Conservation (phyloP, 352 stramenopile genomes). For the Halophytophthora batemanensis region DNA sequence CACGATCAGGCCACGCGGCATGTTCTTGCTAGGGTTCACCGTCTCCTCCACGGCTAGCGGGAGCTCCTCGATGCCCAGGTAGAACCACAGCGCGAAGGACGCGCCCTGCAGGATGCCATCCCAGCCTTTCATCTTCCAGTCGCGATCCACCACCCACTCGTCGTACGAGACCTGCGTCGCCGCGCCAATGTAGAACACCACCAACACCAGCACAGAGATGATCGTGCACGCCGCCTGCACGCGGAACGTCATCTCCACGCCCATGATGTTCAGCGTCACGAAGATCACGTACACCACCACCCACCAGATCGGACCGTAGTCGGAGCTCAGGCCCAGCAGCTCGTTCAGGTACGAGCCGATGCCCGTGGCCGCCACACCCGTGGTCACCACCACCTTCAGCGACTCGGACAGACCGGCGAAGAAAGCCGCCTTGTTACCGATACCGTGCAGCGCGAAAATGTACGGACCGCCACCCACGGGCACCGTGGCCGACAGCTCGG, state of each 20-base stretch:
- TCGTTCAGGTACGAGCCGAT: conserved; percentile 64
- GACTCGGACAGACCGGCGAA: conserved; percentile 57
- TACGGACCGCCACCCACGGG: conserved; percentile 53
- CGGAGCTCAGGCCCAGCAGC: conserved; percentile 33
- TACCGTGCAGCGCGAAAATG: conserved; percentile 55
- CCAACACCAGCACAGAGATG: conserved; percentile 44
- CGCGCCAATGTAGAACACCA: conserved; percentile 57
- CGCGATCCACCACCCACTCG: conserved; percentile 42
- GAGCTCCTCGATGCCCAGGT: conserved; percentile 62
- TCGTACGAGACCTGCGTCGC: conserved; percentile 49
- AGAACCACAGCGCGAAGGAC: conserved; percentile 68
- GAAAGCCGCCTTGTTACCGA: conserved; percentile 43
- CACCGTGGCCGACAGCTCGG: conserved; percentile 50
- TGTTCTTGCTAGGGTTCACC: conserved; percentile 58
- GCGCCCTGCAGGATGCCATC: conserved; percentile 46
- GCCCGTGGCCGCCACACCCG: conserved; percentile 44
- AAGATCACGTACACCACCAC: conserved; percentile 55
- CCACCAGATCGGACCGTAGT: conserved; percentile 48
- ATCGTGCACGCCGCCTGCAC: conserved; percentile 48
- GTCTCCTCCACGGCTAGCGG: conserved; percentile 61
- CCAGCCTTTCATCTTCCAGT: conserved; percentile 58
- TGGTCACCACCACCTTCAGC: conserved; percentile 56
- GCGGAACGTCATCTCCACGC: conserved; percentile 63
- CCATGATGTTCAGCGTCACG: conserved; percentile 48
- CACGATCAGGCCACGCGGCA: conserved; percentile 44